Evolutionary conservation across 208 protist species (phyloP).

Genomic region (Balamuthia mandrillaris): DNA sequence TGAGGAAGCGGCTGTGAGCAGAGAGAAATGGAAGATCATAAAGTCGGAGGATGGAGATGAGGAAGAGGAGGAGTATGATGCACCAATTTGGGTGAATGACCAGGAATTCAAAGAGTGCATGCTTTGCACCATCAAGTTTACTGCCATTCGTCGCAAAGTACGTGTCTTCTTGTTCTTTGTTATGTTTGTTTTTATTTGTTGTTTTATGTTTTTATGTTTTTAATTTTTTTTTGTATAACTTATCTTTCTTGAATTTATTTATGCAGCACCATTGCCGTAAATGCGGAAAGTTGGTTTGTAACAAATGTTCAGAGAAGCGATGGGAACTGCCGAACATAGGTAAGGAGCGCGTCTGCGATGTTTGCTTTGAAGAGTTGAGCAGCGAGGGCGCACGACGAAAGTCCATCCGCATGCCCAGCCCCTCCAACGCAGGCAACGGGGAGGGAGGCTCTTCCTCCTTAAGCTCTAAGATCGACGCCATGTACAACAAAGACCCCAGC

Average conservation of each 20-base stretch:
- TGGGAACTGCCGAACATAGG: slow-evolving; percentile 35
- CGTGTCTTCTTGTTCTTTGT: neutral
- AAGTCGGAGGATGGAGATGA: no score
- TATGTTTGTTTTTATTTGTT: neutral
- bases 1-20: neutral
- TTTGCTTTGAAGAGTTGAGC: slow-evolving; percentile 31
- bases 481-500: no score
- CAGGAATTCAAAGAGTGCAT: neutral
- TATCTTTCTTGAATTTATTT: neutral
- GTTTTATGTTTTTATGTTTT: neutral
- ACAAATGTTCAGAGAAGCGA: slow-evolving; percentile 18
- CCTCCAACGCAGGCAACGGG: no score
- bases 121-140: slow-evolving; percentile 9
- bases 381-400: no score
- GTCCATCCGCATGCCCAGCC: no score
- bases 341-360: slow-evolving; percentile 37
- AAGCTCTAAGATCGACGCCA: no score
- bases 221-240: neutral
- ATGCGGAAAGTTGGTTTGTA: slow-evolving; percentile 6
- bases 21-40: no score
- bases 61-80: slow-evolving; percentile 31
- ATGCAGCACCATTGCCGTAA: slow-evolving; percentile 33
- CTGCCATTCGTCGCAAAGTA: slow-evolving; percentile 4
- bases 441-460: no score
- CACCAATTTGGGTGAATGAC: slow-evolving; percentile 25